These are phyloP conservation scores for Tricholoma matsutake DNA, from an alignment of 768 basidiomycete species.

Conservation along the genomic window DNA sequence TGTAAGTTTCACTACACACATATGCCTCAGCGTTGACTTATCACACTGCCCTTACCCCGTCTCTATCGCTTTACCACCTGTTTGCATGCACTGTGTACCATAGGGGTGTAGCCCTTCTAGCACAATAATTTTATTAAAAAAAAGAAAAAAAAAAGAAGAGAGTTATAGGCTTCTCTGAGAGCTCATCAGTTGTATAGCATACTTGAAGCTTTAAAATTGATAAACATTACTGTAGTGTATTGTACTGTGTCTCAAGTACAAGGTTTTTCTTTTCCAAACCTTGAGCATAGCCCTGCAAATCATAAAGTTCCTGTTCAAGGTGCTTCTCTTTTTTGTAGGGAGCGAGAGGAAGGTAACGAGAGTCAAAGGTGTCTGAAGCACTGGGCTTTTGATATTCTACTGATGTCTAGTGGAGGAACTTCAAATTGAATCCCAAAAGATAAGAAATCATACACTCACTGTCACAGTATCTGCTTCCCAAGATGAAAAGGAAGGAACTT, in stretches of 20 bases:
- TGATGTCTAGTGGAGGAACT: neutral
- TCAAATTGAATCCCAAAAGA: neutral
- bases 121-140: too few species aligned
- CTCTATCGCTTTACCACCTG: too few species aligned
- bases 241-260: constrained; percentile 1
- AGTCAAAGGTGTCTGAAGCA: neutral
- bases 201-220: neutral
- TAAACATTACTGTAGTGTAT: neutral
- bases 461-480: neutral
- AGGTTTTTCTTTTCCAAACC: neutral
- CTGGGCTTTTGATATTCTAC: neutral
- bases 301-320: neutral
- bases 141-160: too few species aligned
- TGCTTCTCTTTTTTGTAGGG: neutral
- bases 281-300: neutral
- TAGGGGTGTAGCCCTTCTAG: too few species aligned
- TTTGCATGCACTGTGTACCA: too few species aligned
- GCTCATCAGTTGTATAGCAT: neutral
- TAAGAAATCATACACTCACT: neutral
- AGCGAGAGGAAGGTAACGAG: neutral
- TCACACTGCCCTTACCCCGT: too few species aligned
- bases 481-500: neutral
- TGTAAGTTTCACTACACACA: too few species aligned
- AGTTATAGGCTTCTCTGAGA: neutral
- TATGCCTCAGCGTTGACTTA: too few species aligned